phyloP scores from a whole-genome alignment of 2,329 filamentous ascomycete genomes.

The Knoxdaviesia capensis region DNA sequence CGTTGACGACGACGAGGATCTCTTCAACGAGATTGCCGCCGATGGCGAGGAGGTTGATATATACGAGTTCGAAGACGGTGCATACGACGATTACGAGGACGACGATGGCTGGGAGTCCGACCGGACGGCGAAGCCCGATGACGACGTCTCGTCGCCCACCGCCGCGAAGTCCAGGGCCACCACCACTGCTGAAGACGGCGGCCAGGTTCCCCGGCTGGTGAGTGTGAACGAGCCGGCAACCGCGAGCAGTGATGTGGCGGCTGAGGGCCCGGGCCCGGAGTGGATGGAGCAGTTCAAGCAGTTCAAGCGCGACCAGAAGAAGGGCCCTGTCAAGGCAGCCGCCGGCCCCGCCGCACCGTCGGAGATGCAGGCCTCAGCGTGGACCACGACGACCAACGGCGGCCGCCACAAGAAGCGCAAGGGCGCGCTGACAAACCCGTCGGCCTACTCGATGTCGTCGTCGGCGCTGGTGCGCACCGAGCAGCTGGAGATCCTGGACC shows the following conservation, averaged over 20 bases:
- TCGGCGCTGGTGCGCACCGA: slow-evolving; percentile 77
- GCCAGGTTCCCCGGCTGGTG: slow-evolving; percentile 27
- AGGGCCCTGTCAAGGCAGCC: slow-evolving; percentile 14
- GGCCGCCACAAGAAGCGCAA: slow-evolving; percentile 87
- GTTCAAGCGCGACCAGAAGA: slow-evolving; percentile 67
- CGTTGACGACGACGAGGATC: slow-evolving; percentile 70
- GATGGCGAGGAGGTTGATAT: slow-evolving; percentile 56
- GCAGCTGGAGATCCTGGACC: slow-evolving; percentile 66
- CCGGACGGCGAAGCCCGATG: slow-evolving; percentile 60
- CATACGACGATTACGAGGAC: slow-evolving; percentile 35
- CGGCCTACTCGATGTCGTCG: slow-evolving; percentile 80
- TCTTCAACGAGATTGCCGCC: slow-evolving; percentile 56
- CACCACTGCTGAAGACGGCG: slow-evolving; percentile 5
- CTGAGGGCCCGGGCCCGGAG: slow-evolving; percentile 16
- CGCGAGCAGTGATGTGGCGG: slow-evolving; percentile 24
- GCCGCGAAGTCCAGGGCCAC: slow-evolving; percentile 27
- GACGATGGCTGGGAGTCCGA: slow-evolving; percentile 93
- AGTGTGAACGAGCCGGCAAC: slow-evolving; percentile 34
- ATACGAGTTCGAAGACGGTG: slow-evolving; percentile 51
- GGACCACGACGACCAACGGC: slow-evolving; percentile 59
- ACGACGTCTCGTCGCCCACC: slow-evolving; percentile 40
- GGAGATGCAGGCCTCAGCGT: slow-evolving; percentile 47
- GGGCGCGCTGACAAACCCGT: slow-evolving; percentile 74
- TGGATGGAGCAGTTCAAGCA: slow-evolving; percentile 90
- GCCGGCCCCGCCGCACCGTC: slow-evolving; percentile 27